Base-by-base conservation (phyloP, 2,329 filamentous ascomycete genomes). In the Fusarium illudens region DNA sequence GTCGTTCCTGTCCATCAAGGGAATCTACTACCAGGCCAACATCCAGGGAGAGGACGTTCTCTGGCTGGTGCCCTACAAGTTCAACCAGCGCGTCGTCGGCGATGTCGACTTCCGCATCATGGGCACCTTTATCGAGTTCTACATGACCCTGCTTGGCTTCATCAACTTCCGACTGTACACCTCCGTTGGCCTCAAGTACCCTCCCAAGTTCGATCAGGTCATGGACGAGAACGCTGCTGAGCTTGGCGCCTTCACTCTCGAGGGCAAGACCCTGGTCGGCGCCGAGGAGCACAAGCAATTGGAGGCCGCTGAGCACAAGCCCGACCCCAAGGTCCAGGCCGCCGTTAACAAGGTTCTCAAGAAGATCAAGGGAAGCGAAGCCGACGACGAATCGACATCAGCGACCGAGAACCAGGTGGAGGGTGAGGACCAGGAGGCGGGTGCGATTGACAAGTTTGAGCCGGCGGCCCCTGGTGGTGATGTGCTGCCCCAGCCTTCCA, bases 31-130 rank as follows among this genome's bases (percentile, higher is more conserved):
- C 82, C 95, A 98, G 82, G 96, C 95, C 22, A 97, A 91, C 53
- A 96, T 99, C 65, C 93, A 97, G 79, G 96, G 96, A 50, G 94
- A 99, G 82, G 95, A 98, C 75, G 92, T 99, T 51, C 85, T 98
- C 70, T 99, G 96, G 96, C 86, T 99, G 36, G 95, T 97, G 11
- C 96, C 96, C 1, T 99, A 99, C 84, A 93, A 93, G 79, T 99
- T 99, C 82, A 97, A 98, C 76, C 96, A 99, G 84, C 87, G 92
- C 72, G 90, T 97, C 13, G 92, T 96, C 37, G 93, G 92, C 60
- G 96, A 99, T 79, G 92, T 99, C 68, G 96, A 99, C 80, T 99
- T 97, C 83, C 87, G 96, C 75, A 99, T 99, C 81, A 99, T 99
- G 96, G 95, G 93, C 62, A 99, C 96, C 5, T 99, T 99, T 77